A percentile compares a stretch with the other conserved stretches of the same genome.
These are phyloP conservation scores for Lipomyces japonicus DNA, from an alignment of 805 yeast genomes.

Conservation along the genomic window DNA sequence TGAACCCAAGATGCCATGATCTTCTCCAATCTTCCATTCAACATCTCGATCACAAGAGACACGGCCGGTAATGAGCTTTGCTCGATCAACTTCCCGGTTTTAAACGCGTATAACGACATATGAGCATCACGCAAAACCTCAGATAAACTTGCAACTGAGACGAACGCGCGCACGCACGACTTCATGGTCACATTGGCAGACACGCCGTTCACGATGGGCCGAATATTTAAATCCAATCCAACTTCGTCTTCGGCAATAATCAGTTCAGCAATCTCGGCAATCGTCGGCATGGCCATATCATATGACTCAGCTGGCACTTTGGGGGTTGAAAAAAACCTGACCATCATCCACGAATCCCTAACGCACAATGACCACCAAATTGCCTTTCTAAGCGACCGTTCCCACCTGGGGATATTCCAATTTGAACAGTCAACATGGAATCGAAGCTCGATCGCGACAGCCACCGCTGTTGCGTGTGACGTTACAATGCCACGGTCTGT, in stretches of 20 bases:
- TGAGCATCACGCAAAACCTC: constrained; percentile 12
- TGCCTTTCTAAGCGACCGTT: constrained; percentile 76
- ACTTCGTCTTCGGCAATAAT: neutral
- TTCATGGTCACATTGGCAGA: neutral
- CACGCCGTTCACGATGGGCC: neutral
- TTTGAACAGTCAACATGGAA: constrained; percentile 80
- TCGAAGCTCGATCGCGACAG: constrained; percentile 83
- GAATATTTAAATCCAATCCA: neutral
- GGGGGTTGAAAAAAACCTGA: constrained; percentile 17
- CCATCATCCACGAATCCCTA: constrained; percentile 73
- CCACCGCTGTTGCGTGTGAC: constrained; percentile 49
- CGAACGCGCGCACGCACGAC: constrained; percentile 7
- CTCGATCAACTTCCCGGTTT: neutral
- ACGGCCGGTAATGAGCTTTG: constrained; percentile 1
- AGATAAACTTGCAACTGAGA: constrained; percentile 4
- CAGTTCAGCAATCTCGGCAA: constrained; percentile 8
- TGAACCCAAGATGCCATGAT: neutral
- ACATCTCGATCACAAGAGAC: constrained; percentile 7
- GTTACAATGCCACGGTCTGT: constrained; percentile 18
- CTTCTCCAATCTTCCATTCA: constrained; percentile 7
- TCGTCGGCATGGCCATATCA: constrained; percentile 11
- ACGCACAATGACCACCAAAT: constrained; percentile 90
- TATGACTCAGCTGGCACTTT: constrained; percentile 11
- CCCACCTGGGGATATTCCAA: constrained; percentile 95
- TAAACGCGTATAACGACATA: constrained; percentile 6